Evolutionary conservation across 192 early-diverging fungal genomes (phyloP), one percentile per base, ranked within the genome.

Genomic region (Spizellomyces sp.): DNA sequence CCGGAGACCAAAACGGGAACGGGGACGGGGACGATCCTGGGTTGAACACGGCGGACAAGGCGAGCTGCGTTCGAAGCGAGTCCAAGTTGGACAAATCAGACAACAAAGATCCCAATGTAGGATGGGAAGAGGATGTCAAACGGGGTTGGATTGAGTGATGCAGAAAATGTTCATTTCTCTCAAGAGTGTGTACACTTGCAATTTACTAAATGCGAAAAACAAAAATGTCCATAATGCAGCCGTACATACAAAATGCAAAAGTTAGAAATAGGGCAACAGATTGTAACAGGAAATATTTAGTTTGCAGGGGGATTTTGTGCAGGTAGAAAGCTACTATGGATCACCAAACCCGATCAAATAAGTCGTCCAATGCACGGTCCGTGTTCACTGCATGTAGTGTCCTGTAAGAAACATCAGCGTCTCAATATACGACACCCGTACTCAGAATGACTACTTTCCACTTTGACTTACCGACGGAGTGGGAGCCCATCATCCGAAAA

Each of bases 61-160:
- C 50, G 50, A 19, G 50, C 17, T 19, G 50, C 2, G 4, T n/a
- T 54, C 50, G 17, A 54, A 4, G 50, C 1, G 17, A 54, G 50
- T 12, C 12, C 14, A 19, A 54, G 50, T n/a, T n/a, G 0, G 17
- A 19, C 50, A 36, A 36, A 36, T 36, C 27, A 36, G 27, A 36
- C 27, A 36, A 36, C 27, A 36, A 36, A 36, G 27, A 36, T 36
- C 27, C 27, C 3, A 36, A 36, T 36, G 27, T 36, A 36, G 27
- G 27, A 36, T 19, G 50, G 50, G 50, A 19, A 2, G 50, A 54
- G 50, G 59, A 61, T 61, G 59, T 61, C 1, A 61, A 61, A 36
- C n/a, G 59, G 4, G 59, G 59, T 14, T 61, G 59, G 59, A 27
- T 61, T n/a, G 17, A 61, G 59, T 61, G 50, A 54, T 36, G 27